These are phyloP conservation scores for Penicillium concentricum DNA, from an alignment of 2,329 filamentous ascomycete genomes.

Conservation along the genomic window DNA sequence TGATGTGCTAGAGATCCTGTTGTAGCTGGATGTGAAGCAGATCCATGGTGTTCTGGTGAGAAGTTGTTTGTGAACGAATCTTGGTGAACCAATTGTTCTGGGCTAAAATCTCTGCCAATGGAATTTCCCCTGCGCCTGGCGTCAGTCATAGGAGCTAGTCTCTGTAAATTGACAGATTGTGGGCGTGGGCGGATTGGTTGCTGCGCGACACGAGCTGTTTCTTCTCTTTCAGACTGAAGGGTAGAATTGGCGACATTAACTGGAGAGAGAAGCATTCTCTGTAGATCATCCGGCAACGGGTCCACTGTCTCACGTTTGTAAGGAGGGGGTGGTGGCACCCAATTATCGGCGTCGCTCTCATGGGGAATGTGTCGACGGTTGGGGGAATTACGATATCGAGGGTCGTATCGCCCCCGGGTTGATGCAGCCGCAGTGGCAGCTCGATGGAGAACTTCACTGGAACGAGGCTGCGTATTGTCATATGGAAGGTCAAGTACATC, in stretches of 20 bases:
- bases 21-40: background rate
- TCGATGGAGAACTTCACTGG: constrained; percentile 66
- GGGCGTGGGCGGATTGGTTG: constrained; percentile 23
- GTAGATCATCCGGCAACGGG: constrained; percentile 40
- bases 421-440: constrained; percentile 72
- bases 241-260: constrained; percentile 10
- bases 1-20: no score
- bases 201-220: constrained; percentile 28
- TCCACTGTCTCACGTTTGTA: constrained; percentile 51
- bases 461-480: constrained; percentile 69
- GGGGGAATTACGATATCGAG: constrained; percentile 37
- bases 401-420: constrained; percentile 65
- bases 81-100: constrained; percentile 10
- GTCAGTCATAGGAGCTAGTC: constrained; percentile 28
- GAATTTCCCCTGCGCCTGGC: constrained; percentile 20
- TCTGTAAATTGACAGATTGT: constrained; percentile 28
- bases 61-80: background rate
- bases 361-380: constrained; percentile 66
- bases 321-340: constrained; percentile 80
- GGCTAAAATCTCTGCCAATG: constrained; percentile 11
- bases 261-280: constrained; percentile 31
- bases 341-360: constrained; percentile 84
- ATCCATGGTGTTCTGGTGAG: background rate
- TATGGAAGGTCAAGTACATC: constrained; percentile 66
- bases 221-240: constrained; percentile 18